phyloP scores from a whole-genome alignment of 257 asterid species.

The Plantago ovata region DNA sequence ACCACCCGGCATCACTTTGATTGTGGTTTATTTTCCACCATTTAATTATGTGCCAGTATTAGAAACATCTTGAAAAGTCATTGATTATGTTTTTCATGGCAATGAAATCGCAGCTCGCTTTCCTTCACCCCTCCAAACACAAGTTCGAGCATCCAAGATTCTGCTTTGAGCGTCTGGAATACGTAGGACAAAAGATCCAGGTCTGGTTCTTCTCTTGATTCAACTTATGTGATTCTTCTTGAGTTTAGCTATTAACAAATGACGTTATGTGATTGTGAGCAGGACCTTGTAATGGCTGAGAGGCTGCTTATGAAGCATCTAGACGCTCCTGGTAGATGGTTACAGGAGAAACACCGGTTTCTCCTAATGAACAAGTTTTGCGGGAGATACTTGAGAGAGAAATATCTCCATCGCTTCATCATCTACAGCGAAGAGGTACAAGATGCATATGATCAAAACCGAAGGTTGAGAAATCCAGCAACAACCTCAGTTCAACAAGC shows the following conservation, averaged over 20 bases:
- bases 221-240: not conserved
- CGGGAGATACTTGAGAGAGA: conserved; percentile 83
- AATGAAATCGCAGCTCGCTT: conserved; percentile 56
- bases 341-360: conserved; percentile 76
- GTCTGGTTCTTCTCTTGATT: conserved; percentile 25
- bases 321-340: conserved; percentile 96
- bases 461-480: conserved; percentile 95
- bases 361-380: conserved; percentile 94
- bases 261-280: not conserved
- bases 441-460: conserved; percentile 80
- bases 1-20: not conserved
- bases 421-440: conserved; percentile 85
- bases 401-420: conserved; percentile 69
- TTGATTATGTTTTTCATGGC: conserved; percentile 1
- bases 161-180: conserved; percentile 92
- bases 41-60: not conserved
- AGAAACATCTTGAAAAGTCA: not conserved
- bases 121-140: conserved; percentile 83
- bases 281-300: conserved; percentile 98
- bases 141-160: conserved; percentile 93
- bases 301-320: conserved; percentile 93
- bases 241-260: no score
- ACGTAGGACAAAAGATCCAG: conserved; percentile 97
- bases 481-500: conserved; percentile 96
- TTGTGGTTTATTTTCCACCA: not conserved